These are phyloP conservation scores for Udeniomyces megalosporus DNA, from an alignment of 768 basidiomycete species.

Conservation along the genomic window DNA sequence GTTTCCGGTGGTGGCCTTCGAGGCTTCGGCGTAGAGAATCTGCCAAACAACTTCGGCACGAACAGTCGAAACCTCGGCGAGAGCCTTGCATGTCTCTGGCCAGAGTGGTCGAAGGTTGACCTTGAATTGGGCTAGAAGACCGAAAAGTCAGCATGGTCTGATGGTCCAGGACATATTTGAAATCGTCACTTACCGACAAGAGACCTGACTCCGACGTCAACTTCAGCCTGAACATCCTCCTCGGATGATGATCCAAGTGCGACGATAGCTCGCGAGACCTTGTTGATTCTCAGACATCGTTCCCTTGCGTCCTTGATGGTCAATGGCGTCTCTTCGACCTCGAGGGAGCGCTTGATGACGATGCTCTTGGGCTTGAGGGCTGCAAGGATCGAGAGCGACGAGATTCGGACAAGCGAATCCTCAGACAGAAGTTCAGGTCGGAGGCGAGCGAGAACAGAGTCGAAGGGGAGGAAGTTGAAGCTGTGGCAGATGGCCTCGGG, in stretches of 20 bases:
- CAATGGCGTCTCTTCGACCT: conserved; percentile 64
- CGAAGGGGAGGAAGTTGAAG: not conserved
- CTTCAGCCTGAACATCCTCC: not conserved
- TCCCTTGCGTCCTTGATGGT: conserved; percentile 71
- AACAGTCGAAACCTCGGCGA: conserved; percentile 18
- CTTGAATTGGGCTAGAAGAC: conserved; percentile 60
- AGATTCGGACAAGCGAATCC: conserved; percentile 47
- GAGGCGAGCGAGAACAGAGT: conserved; percentile 25
- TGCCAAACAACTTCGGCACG: conserved; percentile 60
- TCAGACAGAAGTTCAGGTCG: conserved; percentile 51
- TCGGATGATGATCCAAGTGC: conserved; percentile 12
- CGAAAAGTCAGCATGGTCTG: not conserved
- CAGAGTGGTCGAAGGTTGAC: conserved; percentile 83
- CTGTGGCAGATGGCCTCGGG: not conserved
- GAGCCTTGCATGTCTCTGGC: conserved; percentile 45
- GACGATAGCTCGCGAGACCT: conserved; percentile 37
- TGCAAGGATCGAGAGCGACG: conserved; percentile 36
- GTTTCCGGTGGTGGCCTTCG: conserved; percentile 22
- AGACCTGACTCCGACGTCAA: conserved; percentile 18
- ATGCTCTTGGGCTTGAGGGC: conserved; percentile 10
- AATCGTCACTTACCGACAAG: conserved; percentile 41
- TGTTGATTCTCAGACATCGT: conserved; percentile 57
- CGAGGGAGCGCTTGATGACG: conserved; percentile 37
- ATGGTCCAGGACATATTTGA: not conserved
- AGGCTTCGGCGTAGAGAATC: conserved; percentile 49